Evolutionary conservation across 2,329 filamentous ascomycete genomes (phyloP).

Genomic region (Hypoxylon sp.): DNA sequence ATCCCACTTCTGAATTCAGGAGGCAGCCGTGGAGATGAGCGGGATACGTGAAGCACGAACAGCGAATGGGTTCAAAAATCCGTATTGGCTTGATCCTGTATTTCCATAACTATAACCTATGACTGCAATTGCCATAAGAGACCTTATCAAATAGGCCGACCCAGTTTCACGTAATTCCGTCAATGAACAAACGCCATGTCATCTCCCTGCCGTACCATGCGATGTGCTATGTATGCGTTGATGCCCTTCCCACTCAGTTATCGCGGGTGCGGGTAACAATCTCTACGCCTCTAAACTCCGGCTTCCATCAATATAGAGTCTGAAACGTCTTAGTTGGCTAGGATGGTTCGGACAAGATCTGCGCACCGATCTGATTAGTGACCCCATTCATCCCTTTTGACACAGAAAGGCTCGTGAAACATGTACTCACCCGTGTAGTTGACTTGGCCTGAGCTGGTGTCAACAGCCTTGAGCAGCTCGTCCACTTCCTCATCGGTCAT

Average conservation of each 20-base stretch:
- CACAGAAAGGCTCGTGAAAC: neutral
- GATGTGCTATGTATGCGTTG: slow-evolving; percentile 41
- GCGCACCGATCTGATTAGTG: slow-evolving; percentile 37
- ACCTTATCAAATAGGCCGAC: slow-evolving; percentile 35
- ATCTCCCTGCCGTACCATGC: slow-evolving; percentile 47
- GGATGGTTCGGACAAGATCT: slow-evolving; percentile 89
- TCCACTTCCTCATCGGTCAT: slow-evolving; percentile 99
- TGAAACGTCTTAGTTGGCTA: slow-evolving; percentile 76
- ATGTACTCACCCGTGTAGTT: slow-evolving; percentile 87
- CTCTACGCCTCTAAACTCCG: slow-evolving; percentile 49
- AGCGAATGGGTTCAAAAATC: neutral
- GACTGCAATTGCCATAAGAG: slow-evolving; percentile 38
- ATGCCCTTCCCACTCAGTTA: slow-evolving; percentile 10
- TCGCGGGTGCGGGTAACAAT: slow-evolving; percentile 39
- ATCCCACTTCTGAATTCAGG: neutral
- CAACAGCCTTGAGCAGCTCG: slow-evolving; percentile 97
- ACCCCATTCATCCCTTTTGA: neutral
- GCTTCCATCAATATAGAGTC: slow-evolving; percentile 38
- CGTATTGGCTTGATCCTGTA: slow-evolving; percentile 22
- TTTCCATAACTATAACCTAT: slow-evolving; percentile 34
- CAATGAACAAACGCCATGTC: slow-evolving; percentile 52
- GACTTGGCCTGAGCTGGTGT: slow-evolving; percentile 95
- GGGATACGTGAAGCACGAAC: neutral
- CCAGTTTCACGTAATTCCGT: slow-evolving; percentile 45
- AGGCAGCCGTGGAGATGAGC: neutral